Evolutionary conservation across 345 rosid species (phyloP).

Genomic region (Melaleuca alternifolia): DNA sequence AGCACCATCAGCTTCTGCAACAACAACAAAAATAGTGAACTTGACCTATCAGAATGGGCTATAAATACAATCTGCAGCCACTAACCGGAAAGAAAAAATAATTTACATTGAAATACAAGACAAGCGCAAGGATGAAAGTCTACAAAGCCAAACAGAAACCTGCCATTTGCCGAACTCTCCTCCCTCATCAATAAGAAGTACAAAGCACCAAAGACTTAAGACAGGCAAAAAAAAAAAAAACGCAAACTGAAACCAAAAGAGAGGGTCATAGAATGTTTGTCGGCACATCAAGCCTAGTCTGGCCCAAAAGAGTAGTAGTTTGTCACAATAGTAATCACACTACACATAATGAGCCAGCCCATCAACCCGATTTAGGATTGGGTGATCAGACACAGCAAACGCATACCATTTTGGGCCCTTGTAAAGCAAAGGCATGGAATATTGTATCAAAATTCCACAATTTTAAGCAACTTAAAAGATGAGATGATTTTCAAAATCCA

Average conservation of each 20-base stretch:
- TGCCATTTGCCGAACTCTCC: neutral
- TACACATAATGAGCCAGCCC: neutral
- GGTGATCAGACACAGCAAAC: neutral
- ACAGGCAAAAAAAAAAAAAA: neutral
- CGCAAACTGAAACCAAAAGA: neutral
- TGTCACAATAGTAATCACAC: neutral
- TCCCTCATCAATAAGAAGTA: neutral
- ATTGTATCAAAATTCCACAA: neutral
- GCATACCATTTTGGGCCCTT: neutral
- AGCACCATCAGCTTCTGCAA: conserved; percentile 97
- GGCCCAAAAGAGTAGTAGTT: neutral
- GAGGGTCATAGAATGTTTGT: neutral
- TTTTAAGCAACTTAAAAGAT: neutral
- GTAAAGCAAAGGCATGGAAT: neutral
- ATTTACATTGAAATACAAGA: neutral
- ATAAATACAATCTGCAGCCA: neutral
- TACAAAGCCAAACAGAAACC: neutral
- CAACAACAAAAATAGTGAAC: conserved; percentile 2
- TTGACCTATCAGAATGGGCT: neutral
- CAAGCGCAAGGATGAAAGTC: neutral
- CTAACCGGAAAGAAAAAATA: neutral
- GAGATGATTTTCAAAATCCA: neutral
- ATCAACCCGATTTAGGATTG: neutral
- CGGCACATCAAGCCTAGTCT: neutral
- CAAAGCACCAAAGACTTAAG: neutral